Percentiles rank a stretch among this genome's conserved stretches.
phyloP scores from a whole-genome alignment of 1,284 basidiomycete species.

The Cryptococcus sp. region DNA sequence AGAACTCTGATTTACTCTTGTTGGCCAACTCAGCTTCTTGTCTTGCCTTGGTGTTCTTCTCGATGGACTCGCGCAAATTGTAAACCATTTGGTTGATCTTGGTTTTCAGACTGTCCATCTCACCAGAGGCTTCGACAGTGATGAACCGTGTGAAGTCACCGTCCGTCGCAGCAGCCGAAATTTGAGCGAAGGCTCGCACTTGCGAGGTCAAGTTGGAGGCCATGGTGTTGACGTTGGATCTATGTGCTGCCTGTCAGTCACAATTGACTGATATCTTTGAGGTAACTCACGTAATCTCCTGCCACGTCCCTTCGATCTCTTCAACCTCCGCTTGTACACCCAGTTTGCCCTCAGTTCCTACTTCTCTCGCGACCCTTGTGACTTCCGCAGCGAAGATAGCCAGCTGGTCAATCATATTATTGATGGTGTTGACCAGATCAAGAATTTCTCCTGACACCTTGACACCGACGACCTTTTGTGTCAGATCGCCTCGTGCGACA shows the following conservation, averaged over 20 bases:
- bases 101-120: conserved; percentile 99
- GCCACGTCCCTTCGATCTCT: conserved; percentile 97
- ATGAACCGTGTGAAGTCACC: conserved; percentile 99
- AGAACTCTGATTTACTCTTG: conserved; percentile 94
- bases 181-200: conserved; percentile 98
- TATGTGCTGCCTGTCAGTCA: conserved; percentile 38
- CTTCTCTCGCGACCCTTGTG: conserved; percentile 91
- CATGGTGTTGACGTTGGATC: conserved; percentile 91
- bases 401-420: conserved; percentile 93
- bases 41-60: conserved; percentile 97
- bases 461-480: conserved; percentile 88
- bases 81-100: conserved; percentile 93
- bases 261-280: not conserved
- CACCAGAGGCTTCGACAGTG: conserved; percentile 96
- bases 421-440: conserved; percentile 77
- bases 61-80: conserved; percentile 93
- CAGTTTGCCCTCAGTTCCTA: conserved; percentile 93
- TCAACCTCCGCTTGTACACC: conserved; percentile 97
- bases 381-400: conserved; percentile 93
- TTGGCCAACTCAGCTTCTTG: conserved; percentile 97
- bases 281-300: conserved; percentile 87
- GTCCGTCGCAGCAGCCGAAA: conserved; percentile 97
- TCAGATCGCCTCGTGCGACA: conserved; percentile 90
- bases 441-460: conserved; percentile 95
- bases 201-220: conserved; percentile 93